Base-by-base conservation (phyloP, 129 eudicot species). In the Gnaphalium uliginosum region DNA sequence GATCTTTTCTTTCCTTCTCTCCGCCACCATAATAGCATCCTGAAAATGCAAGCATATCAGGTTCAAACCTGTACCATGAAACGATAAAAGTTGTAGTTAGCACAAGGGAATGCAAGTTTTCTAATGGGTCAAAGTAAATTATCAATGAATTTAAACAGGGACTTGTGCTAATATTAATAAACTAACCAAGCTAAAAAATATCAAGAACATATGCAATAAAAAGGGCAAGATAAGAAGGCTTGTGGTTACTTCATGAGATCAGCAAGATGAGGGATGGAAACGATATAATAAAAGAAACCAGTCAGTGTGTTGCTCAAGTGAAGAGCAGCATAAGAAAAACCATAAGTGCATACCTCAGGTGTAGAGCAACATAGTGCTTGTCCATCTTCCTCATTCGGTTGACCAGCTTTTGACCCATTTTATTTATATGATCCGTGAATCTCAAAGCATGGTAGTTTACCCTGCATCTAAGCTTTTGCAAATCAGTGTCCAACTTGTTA, bases 41-140 rank as follows among this genome's bases (percentile, higher is more conserved):
- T 74, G 97, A 91, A 92, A 91, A 91, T 80, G 97, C 97, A 83
- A 91, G 97, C 97, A 91, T 91, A 82, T 91, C 97, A 74, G 97
- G 96, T 83, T 91, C 97, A 85, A 88, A 91, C 97, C 97, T 91
- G 92, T 78, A 74, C 27, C 13, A 29, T 73, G 43, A 56, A 78
- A 78, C 14, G 72, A 61, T 41, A 68, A 72, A 53, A 67, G 37
- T 68, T 54, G 66, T 72, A 60, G 75, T 58, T 66, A 80, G 63
- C 73, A 78, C 63, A 19, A 88, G 71, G 71, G 57, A 77, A 84
- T 43, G 72, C 39, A 72, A 68, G 39, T 30, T 41, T 57, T 9
- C 64, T 11, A 81, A 78, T 30, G 18, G 41, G 54, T 23, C 54
- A 27, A 8, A 68, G 75, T 26, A 71, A 18, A 23, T 21, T 53